Conservation (phyloP, 2,329 filamentous ascomycete species). For the Trichoderma sp. region DNA sequence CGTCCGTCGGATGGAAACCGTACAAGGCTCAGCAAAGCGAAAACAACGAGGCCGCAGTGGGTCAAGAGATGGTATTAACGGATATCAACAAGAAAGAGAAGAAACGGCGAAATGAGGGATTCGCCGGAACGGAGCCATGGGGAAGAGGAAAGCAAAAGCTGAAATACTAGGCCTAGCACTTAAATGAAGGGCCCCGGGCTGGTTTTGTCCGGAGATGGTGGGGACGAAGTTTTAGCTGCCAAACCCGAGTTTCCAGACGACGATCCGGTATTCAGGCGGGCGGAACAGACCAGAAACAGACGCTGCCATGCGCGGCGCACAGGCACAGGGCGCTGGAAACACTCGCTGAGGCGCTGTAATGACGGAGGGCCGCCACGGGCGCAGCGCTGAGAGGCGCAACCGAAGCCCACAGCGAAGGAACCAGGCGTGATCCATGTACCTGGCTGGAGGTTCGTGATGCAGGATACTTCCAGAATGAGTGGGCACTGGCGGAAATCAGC, state of each 20-base stretch:
- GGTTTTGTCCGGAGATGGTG: constrained; percentile 14
- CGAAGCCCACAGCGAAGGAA: neutral
- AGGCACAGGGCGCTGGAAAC: neutral
- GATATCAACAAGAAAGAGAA: neutral
- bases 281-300: neutral
- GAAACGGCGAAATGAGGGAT: constrained; percentile 13
- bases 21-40: neutral
- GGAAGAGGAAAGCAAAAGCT: constrained; percentile 1
- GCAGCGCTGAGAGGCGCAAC: constrained; percentile 5
- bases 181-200: constrained; percentile 8
- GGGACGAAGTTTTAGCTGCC: constrained; percentile 16
- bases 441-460: neutral
- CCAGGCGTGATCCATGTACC: neutral
- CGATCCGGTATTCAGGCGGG: constrained; percentile 18
- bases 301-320: neutral
- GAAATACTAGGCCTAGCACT: constrained; percentile 4
- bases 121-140: constrained; percentile 9
- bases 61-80: constrained; percentile 2
- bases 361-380: constrained; percentile 9
- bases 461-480: constrained; percentile 4
- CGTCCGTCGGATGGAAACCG: neutral
- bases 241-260: constrained; percentile 14
- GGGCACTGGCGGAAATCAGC: neutral
- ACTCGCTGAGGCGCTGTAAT: neutral
- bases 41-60: neutral